Conservation (phyloP, 495 filamentous ascomycete species). For the Neurospora sp. region DNA sequence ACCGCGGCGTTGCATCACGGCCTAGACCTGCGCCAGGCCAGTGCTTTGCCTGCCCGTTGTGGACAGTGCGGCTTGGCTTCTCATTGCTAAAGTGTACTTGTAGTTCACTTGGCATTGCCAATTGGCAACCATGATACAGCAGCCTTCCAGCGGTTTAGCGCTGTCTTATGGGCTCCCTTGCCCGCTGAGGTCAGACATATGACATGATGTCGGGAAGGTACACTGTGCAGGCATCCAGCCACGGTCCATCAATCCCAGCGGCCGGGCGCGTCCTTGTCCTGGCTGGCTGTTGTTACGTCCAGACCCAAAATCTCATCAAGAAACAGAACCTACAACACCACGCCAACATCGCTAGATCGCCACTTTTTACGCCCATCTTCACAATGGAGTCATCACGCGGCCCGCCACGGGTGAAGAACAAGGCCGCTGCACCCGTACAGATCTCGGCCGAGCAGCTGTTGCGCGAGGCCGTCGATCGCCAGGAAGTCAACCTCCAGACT, state of each 20-base stretch:
- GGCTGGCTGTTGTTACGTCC: neutral
- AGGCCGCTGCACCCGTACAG: slow-evolving; percentile 77
- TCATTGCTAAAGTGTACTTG: neutral
- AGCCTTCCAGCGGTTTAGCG: neutral
- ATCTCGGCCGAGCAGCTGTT: slow-evolving; percentile 96
- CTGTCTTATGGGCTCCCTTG: neutral
- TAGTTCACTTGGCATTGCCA: neutral
- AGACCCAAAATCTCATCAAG: neutral
- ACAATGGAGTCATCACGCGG: slow-evolving; percentile 89
- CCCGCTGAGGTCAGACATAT: neutral
- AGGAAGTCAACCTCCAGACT: slow-evolving; percentile 77
- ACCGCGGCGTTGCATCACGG: neutral
- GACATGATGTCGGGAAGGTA: neutral
- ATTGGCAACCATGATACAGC: neutral
- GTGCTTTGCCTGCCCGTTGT: neutral
- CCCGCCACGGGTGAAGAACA: slow-evolving; percentile 95
- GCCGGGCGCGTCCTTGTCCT: neutral
- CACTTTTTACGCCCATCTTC: neutral
- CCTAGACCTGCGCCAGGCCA: neutral
- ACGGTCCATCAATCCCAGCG: neutral
- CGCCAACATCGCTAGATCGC: neutral
- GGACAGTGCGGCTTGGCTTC: neutral
- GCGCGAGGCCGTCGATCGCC: slow-evolving; percentile 93
- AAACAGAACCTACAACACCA: neutral
- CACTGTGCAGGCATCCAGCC: neutral